Evolutionary conservation across 805 yeast species (phyloP).

Genomic region (Kregervanrija fluxuum): DNA sequence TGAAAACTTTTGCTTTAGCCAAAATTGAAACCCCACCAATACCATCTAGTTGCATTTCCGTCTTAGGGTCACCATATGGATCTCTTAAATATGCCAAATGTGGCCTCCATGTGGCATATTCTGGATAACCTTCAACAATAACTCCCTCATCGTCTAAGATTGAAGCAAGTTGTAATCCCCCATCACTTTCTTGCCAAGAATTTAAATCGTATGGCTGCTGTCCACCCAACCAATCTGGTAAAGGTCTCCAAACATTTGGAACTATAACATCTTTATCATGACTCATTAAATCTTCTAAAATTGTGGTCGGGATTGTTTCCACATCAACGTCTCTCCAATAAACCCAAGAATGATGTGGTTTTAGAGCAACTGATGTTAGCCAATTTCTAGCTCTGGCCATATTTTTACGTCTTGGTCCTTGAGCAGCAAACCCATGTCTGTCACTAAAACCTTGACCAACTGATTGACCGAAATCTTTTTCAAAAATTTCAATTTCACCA

Average conservation of each 20-base stretch:
- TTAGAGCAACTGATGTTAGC: constrained; percentile 78
- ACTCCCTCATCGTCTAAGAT: constrained; percentile 86
- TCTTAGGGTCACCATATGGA: constrained; percentile 91
- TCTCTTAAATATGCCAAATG: constrained; percentile 92
- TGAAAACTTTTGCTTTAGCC: constrained; percentile 79
- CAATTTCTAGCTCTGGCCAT: constrained; percentile 97
- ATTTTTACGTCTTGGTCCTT: constrained; percentile 87
- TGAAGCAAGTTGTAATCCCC: constrained; percentile 71
- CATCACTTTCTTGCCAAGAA: constrained; percentile 82
- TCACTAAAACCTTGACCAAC: constrained; percentile 92
- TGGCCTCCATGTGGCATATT: constrained; percentile 97
- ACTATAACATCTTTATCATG: constrained; percentile 89
- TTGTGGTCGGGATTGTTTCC: constrained; percentile 79
- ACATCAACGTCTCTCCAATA: constrained; percentile 98
- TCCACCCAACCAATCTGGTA: constrained; percentile 79
- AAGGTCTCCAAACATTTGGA: constrained; percentile 89
- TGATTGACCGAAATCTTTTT: constrained; percentile 88
- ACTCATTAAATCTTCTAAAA: constrained; percentile 87
- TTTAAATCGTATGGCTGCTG: constrained; percentile 82
- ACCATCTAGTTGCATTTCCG: constrained; percentile 90
- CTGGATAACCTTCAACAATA: constrained; percentile 95
- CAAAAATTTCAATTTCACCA: constrained; percentile 81
- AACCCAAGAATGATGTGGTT: constrained; percentile 92
- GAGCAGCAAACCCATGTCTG: constrained; percentile 93
- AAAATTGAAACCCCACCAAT: constrained; percentile 96